Conservation (phyloP, 352 stramenopile species). For the Globisporangium nodosum region DNA sequence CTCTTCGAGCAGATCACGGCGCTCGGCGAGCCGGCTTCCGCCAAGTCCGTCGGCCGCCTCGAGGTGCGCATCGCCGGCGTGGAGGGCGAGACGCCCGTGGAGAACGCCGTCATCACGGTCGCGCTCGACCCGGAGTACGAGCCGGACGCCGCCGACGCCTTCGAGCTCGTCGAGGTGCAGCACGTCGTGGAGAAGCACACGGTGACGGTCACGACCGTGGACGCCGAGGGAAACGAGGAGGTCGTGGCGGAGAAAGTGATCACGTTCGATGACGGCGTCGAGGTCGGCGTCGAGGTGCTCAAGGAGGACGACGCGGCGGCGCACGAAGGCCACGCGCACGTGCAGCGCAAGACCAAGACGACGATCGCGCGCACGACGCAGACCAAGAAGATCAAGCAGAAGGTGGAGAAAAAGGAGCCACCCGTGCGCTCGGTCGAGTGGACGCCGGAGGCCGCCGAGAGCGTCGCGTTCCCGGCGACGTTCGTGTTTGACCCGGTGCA, state of each 20-base stretch:
- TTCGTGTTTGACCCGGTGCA: slow-evolving; percentile 84
- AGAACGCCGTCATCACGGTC: slow-evolving; percentile 55
- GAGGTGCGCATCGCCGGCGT: slow-evolving; percentile 53
- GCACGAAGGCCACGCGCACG: slow-evolving; percentile 1
- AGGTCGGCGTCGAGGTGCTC: slow-evolving; percentile 26
- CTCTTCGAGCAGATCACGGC: slow-evolving; percentile 68
- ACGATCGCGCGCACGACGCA: slow-evolving; percentile 52
- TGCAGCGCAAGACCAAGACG: slow-evolving; percentile 51
- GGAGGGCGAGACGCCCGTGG: slow-evolving; percentile 49
- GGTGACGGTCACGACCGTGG: slow-evolving; percentile 40
- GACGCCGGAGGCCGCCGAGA: slow-evolving; percentile 14
- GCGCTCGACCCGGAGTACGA: slow-evolving; percentile 77
- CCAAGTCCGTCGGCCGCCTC: slow-evolving; percentile 72
- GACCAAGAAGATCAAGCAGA: slow-evolving; percentile 56
- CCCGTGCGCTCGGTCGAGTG: slow-evolving; percentile 31
- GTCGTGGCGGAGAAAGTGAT: slow-evolving; percentile 17
- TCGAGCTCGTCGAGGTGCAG: slow-evolving; percentile 42
- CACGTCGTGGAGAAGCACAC: slow-evolving; percentile 54
- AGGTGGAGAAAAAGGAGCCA: slow-evolving; percentile 34
- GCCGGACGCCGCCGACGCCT: slow-evolving; percentile 27
- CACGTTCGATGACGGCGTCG: slow-evolving; percentile 28
- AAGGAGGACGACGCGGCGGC: slow-evolving; percentile 19
- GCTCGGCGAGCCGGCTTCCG: slow-evolving; percentile 30
- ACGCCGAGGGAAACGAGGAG: slow-evolving; percentile 19
- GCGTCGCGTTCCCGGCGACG: slow-evolving; percentile 42